Percentiles rank a stretch among this genome's conserved stretches.
phyloP scores from a whole-genome alignment of 2,329 filamentous ascomycete species.

The Penicillium brevicompactum region DNA sequence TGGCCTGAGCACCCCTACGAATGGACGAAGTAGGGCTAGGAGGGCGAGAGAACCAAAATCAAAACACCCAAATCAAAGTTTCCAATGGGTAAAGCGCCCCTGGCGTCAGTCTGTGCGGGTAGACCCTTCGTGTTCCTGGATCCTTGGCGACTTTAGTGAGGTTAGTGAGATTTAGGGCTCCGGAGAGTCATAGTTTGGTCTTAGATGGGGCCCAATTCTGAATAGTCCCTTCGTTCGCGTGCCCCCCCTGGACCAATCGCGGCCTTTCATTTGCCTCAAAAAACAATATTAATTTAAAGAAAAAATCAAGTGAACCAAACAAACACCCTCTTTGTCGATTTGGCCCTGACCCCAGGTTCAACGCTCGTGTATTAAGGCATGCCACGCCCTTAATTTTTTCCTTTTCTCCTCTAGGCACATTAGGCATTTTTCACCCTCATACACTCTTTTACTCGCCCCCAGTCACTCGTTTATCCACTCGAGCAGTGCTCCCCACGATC shows the following conservation, averaged over 20 bases:
- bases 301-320: neutral
- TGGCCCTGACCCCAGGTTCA: slow-evolving; percentile 10
- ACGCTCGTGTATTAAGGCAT: slow-evolving; percentile 20
- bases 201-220: slow-evolving; percentile 20
- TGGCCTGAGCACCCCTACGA: neutral
- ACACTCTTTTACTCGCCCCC: slow-evolving; percentile 9
- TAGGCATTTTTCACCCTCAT: slow-evolving; percentile 20
- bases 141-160: neutral
- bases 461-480: slow-evolving; percentile 21
- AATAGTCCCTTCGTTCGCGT: slow-evolving; percentile 20
- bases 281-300: slow-evolving; percentile 14
- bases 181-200: slow-evolving; percentile 17
- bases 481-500: slow-evolving; percentile 34
- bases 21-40: too few relatives aligned
- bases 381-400: slow-evolving; percentile 21
- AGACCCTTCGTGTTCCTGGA: slow-evolving; percentile 6
- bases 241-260: slow-evolving; percentile 14
- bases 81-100: neutral
- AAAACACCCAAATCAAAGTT: neutral
- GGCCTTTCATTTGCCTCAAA: neutral
- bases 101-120: slow-evolving; percentile 9
- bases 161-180: slow-evolving; percentile 11
- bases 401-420: slow-evolving; percentile 14
- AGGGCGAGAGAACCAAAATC: too few relatives aligned
- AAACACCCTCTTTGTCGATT: neutral